Evolutionary conservation across 1,139 yeast genomes (phyloP).

Genomic region (Diutina catenulata): DNA sequence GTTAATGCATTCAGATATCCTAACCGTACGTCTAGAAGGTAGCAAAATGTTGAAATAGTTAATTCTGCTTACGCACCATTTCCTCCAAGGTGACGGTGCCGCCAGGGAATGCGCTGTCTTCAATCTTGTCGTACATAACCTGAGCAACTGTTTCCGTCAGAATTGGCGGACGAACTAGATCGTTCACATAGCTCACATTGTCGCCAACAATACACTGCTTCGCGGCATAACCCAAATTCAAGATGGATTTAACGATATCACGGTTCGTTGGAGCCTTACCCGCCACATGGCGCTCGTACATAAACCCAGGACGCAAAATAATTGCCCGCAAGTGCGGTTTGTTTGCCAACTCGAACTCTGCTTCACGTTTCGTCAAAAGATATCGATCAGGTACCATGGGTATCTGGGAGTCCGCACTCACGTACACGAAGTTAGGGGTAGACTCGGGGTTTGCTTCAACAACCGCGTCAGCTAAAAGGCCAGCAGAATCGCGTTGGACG

Average conservation of each 20-base stretch:
- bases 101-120: constrained; percentile 39
- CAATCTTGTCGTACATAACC: constrained; percentile 43
- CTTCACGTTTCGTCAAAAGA: constrained; percentile 62
- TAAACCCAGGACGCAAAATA: constrained; percentile 68
- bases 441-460: constrained; percentile 14
- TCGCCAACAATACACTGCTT: constrained; percentile 27
- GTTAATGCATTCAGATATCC: no score
- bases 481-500: constrained; percentile 61
- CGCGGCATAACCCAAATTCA: constrained; percentile 26
- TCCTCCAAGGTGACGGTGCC: constrained; percentile 50
- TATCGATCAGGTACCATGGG: constrained; percentile 58
- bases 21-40: no score
- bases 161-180: constrained; percentile 48
- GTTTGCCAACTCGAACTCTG: constrained; percentile 48
- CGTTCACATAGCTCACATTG: constrained; percentile 23
- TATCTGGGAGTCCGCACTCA: constrained; percentile 67
- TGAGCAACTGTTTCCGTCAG: constrained; percentile 61
- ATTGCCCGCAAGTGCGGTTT: constrained; percentile 42
- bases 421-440: constrained; percentile 50
- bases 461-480: constrained; percentile 48
- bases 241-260: constrained; percentile 16
- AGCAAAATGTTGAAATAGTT: not conserved
- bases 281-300: constrained; percentile 46
- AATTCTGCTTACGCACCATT: constrained; percentile 3
- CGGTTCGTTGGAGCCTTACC: constrained; percentile 18